These are phyloP conservation scores for Mycena maculata DNA, from an alignment of 768 basidiomycete genomes.

Conservation along the genomic window DNA sequence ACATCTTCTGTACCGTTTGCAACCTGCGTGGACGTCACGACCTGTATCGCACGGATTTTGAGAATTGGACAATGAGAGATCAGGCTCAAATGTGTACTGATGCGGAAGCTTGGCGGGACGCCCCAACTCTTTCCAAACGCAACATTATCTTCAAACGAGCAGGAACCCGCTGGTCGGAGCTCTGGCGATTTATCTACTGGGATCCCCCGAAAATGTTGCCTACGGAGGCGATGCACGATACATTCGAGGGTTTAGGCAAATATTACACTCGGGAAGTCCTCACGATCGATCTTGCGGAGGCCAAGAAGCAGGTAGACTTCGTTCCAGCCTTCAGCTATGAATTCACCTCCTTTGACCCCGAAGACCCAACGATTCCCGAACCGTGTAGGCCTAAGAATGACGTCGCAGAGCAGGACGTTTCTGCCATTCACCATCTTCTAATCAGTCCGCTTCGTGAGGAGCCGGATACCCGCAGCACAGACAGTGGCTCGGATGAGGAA, in stretches of 20 bases:
- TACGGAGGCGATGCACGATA: constrained; percentile 45
- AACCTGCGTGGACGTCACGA: constrained; percentile 21
- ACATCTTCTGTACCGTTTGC: constrained; percentile 42
- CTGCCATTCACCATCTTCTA: constrained; percentile 6
- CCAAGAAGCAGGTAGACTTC: not conserved
- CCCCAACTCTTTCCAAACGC: not conserved
- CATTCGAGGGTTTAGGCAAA: constrained; percentile 36
- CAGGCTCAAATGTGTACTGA: constrained; percentile 5
- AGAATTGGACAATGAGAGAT: constrained; percentile 12
- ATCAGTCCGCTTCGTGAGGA: not conserved
- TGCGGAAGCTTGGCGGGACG: constrained; percentile 30
- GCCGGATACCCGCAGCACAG: not conserved
- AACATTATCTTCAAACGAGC: constrained; percentile 24
- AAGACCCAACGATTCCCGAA: not conserved
- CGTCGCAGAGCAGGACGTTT: not conserved
- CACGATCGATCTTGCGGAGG: constrained; percentile 18
- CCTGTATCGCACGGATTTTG: constrained; percentile 17
- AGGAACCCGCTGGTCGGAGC: constrained; percentile 29
- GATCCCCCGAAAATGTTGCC: constrained; percentile 38
- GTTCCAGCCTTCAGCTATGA: not conserved
- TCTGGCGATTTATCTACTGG: constrained; percentile 43
- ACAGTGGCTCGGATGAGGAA: not conserved
- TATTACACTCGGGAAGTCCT: constrained; percentile 31
- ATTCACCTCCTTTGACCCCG: not conserved
- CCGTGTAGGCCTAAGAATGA: not conserved